phyloP scores from a whole-genome alignment of 257 asterid species.

The Perilla frutescens region DNA sequence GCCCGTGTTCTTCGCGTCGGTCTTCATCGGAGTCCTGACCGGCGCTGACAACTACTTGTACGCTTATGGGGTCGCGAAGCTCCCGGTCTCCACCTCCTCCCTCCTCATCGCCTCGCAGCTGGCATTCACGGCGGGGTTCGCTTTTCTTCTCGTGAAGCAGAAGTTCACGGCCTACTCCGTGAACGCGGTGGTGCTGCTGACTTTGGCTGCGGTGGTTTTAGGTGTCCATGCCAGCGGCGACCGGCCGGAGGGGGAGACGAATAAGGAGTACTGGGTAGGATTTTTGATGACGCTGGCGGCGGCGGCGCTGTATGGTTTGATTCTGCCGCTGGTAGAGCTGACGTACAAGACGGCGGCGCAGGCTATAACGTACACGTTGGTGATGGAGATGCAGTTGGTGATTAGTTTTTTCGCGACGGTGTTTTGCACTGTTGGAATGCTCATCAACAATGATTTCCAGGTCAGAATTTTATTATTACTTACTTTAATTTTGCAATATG shows the following conservation, averaged over 20 bases:
- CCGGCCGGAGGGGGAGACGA: constrained; percentile 51
- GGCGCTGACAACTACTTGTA: constrained; percentile 48
- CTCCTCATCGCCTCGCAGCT: constrained; percentile 51
- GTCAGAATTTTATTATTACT: no score
- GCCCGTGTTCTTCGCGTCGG: constrained; percentile 33
- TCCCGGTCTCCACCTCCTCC: constrained; percentile 54
- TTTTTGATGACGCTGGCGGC: constrained; percentile 50
- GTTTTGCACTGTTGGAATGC: constrained; percentile 50
- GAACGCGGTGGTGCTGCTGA: constrained; percentile 50
- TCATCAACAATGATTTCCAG: constrained; percentile 46
- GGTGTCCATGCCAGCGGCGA: constrained; percentile 53
- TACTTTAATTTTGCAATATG: no score
- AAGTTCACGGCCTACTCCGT: constrained; percentile 49
- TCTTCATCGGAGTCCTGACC: constrained; percentile 35
- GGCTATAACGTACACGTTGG: constrained; percentile 32
- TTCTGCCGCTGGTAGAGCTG: constrained; percentile 49
- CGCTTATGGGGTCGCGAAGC: constrained; percentile 43
- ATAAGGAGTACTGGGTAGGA: constrained; percentile 40
- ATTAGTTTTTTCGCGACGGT: constrained; percentile 44
- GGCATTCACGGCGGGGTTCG: constrained; percentile 51
- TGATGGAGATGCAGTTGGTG: constrained; percentile 46
- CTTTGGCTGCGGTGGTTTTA: constrained; percentile 49
- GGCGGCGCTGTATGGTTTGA: constrained; percentile 52
- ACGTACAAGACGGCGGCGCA: constrained; percentile 43
- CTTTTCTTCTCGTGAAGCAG: constrained; percentile 45